A percentile compares a stretch with the other conserved stretches of the same genome.
Evolutionary conservation across 768 basidiomycete genomes (phyloP).

Genomic region (Sarcodon sp.): DNA sequence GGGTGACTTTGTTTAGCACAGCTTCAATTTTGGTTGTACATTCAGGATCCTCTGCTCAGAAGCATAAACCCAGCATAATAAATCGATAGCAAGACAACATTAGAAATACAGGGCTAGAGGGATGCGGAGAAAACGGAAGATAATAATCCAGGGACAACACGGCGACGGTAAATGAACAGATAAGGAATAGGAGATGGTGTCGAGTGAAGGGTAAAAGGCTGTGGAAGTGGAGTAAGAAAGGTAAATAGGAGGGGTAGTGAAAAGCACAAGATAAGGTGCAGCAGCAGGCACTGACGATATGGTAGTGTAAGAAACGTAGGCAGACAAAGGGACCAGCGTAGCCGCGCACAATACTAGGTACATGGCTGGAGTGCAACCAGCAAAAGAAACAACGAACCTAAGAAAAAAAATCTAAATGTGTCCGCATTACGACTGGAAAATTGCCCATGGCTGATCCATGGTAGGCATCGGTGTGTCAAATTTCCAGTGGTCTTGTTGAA

Average conservation of each 20-base stretch:
- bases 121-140: not conserved
- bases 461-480: conserved; percentile 60
- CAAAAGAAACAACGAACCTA: conserved; percentile 16
- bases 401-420: not conserved
- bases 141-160: not conserved
- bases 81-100: not conserved
- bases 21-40: no score
- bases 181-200: not conserved
- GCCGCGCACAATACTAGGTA: conserved; percentile 12
- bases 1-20: no score
- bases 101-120: not conserved
- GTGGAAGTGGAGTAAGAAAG: conserved; percentile 18
- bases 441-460: conserved; percentile 62
- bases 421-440: conserved; percentile 36
- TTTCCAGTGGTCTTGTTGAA: conserved; percentile 47
- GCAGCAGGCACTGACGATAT: no score
- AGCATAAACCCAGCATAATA: not conserved
- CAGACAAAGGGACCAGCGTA: conserved; percentile 4
- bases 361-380: conserved; percentile 8
- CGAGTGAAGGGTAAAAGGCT: not conserved
- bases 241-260: conserved; percentile 11
- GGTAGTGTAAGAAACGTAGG: conserved; percentile 6
- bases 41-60: no score
- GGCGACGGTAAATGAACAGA: not conserved
- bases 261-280: conserved; percentile 1